Percentiles rank a stretch among this genome's conserved stretches.
Evolutionary conservation across 2,329 filamentous ascomycete species (phyloP).

Genomic region (Pleurostoma richardsiae): DNA sequence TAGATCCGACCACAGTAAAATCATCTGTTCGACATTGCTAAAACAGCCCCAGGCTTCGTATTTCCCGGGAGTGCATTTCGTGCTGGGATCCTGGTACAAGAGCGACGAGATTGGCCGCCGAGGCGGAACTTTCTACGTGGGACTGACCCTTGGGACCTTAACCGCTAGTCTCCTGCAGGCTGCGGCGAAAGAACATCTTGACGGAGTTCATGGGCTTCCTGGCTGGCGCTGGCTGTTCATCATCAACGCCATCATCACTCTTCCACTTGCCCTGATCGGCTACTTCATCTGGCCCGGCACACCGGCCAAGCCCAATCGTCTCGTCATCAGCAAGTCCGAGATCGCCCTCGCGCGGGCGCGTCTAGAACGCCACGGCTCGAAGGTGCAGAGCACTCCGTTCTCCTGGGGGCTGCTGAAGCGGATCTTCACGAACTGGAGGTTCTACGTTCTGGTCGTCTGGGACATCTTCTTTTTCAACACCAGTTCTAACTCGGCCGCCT

Average conservation of each 20-base stretch:
- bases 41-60: background rate
- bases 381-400: constrained; percentile 12
- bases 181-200: constrained; percentile 5
- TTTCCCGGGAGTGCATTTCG: constrained; percentile 6
- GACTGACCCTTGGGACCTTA: constrained; percentile 6
- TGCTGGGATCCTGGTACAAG: constrained; percentile 9
- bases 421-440: constrained; percentile 35
- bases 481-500: constrained; percentile 38
- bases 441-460: constrained; percentile 45
- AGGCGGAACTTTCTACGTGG: constrained; percentile 23
- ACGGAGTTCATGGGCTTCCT: constrained; percentile 4
- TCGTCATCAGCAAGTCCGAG: constrained; percentile 23
- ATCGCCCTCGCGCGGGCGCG: constrained; percentile 23
- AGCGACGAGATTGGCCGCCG: constrained; percentile 7
- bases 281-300: constrained; percentile 35
- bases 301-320: constrained; percentile 25
- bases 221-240: constrained; percentile 10
- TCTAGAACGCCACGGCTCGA: constrained; percentile 12
- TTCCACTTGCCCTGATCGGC: constrained; percentile 42
- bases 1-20: background rate
- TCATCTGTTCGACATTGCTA: background rate
- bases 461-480: constrained; percentile 55
- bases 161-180: constrained; percentile 9
- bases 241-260: constrained; percentile 40
- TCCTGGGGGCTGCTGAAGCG: constrained; percentile 19